These are phyloP conservation scores for Acanthamoeba polyphaga DNA, from an alignment of 208 protist species.

Conservation along the genomic window DNA sequence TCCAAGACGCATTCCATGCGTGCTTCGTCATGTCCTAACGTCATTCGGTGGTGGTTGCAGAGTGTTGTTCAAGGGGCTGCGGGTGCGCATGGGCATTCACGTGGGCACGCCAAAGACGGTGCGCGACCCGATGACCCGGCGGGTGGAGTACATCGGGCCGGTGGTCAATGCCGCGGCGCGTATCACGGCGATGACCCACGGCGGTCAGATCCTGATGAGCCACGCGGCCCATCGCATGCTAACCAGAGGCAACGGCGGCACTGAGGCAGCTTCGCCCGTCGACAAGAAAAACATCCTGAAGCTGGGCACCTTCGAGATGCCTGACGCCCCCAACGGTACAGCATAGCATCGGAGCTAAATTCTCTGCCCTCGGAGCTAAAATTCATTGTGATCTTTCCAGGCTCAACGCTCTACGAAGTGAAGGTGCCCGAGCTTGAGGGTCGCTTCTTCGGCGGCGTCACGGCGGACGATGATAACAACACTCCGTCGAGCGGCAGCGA, in stretches of 20 bases:
- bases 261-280: not conserved
- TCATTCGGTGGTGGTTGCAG: no score
- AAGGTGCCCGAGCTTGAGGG: slow-evolving; percentile 9
- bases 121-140: slow-evolving; percentile 32
- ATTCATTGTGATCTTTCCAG: not conserved
- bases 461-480: not conserved
- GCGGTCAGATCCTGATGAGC: slow-evolving; percentile 20
- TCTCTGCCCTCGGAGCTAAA: not conserved
- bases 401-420: slow-evolving; percentile 6
- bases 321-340: not conserved
- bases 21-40: no score
- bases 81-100: slow-evolving; percentile 69
- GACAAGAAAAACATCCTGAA: not conserved
- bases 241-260: not conserved
- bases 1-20: no score
- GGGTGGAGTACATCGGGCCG: slow-evolving; percentile 71
- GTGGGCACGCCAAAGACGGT: not conserved
- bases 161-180: slow-evolving; percentile 52
- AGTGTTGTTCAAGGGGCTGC: slow-evolving; percentile 53
- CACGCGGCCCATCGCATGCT: not conserved
- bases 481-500: slow-evolving; percentile 4
- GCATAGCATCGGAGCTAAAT: no score
- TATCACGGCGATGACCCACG: slow-evolving; percentile 39
- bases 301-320: slow-evolving; percentile 57
- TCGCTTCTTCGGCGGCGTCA: slow-evolving; percentile 46